Conservation (phyloP, 345 rosid species). For the Cardamine chenopodiifolia region DNA sequence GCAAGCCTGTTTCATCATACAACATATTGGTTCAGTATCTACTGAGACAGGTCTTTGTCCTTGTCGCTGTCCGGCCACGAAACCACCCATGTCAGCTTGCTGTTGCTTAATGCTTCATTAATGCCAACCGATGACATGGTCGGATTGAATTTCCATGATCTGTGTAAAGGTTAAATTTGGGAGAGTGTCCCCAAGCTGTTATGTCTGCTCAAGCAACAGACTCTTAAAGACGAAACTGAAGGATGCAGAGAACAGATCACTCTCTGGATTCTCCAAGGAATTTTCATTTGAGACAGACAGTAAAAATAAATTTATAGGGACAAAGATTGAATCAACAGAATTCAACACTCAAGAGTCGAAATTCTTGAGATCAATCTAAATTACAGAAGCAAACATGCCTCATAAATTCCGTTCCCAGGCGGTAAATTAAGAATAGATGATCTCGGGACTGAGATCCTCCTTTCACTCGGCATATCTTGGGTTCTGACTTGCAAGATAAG, state of each 20-base stretch:
- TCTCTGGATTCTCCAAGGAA: conserved; percentile 4
- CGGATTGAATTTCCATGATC: not conserved
- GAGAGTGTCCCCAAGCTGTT: not conserved
- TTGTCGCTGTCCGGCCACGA: conserved; percentile 55
- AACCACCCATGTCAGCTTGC: conserved; percentile 53
- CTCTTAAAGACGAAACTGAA: not conserved
- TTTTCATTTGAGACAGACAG: not conserved
- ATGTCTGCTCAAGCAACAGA: not conserved
- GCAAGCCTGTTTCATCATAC: conserved; percentile 10
- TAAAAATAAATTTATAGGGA: conserved; percentile 3
- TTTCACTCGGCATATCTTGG: conserved; percentile 33
- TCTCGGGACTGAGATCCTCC: conserved; percentile 56
- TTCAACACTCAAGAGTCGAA: conserved; percentile 63
- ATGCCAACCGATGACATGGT: conserved; percentile 47
- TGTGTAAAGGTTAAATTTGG: not conserved
- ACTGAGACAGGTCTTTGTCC: conserved; percentile 53
- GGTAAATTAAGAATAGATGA: conserved; percentile 70
- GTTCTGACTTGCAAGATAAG: conserved; percentile 53
- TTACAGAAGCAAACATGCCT: conserved; percentile 52
- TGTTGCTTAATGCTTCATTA: conserved; percentile 47
- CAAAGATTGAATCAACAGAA: conserved; percentile 48
- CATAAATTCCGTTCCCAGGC: conserved; percentile 69
- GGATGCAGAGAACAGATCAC: not conserved
- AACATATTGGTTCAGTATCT: not conserved
- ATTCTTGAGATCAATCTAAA: conserved; percentile 46